Conservation (phyloP, 345 rosid species). For the Punica granatum region DNA sequence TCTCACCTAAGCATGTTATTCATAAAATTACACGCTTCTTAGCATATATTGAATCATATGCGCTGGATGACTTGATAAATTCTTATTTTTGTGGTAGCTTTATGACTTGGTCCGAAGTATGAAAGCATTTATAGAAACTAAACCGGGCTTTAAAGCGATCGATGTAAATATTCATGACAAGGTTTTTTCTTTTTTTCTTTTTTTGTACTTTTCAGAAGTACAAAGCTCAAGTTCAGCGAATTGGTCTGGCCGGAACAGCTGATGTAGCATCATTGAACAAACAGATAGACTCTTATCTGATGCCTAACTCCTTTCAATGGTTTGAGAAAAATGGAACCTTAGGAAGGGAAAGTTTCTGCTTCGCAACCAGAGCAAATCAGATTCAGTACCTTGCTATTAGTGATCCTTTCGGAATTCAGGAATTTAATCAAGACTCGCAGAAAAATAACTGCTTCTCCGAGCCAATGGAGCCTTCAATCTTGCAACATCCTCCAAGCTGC, state of each 20-base stretch:
- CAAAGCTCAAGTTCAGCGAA: conserved; percentile 23
- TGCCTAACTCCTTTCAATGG: too few relatives aligned
- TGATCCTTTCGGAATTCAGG: not conserved
- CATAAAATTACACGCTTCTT: too few relatives aligned
- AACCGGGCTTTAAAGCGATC: too few relatives aligned
- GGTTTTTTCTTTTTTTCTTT: not conserved
- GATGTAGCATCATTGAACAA: not conserved
- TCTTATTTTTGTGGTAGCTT: too few relatives aligned
- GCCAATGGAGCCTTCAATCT: not conserved
- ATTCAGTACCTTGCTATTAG: not conserved
- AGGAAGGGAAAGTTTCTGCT: not conserved
- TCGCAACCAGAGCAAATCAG: not conserved
- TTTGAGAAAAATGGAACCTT: not conserved
- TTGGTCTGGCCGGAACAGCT: not conserved
- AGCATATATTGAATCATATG: too few relatives aligned
- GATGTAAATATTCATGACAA: not conserved
- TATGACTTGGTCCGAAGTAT: too few relatives aligned
- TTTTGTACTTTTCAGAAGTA: conserved; percentile 30
- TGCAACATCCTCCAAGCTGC: not conserved
- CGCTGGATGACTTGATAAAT: too few relatives aligned
- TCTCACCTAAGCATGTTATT: not conserved
- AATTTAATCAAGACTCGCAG: not conserved
- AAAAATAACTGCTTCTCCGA: not conserved
- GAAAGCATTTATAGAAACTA: too few relatives aligned
- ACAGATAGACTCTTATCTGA: not conserved